Conservation (phyloP, 768 basidiomycete genomes). For the Mycena galopus region DNA sequence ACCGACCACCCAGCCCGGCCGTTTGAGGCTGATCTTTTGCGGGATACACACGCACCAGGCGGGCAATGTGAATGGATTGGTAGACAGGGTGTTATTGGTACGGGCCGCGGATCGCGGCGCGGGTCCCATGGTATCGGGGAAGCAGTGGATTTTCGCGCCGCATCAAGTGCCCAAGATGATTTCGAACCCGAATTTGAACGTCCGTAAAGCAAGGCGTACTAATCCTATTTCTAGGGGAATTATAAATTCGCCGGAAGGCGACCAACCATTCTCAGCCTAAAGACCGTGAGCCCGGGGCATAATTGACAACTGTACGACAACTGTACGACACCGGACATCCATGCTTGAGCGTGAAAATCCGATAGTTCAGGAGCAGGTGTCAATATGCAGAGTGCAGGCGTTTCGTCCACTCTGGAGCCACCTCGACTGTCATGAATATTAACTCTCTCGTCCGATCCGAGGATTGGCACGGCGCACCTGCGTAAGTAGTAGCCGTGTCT, state of each 20-base stretch:
- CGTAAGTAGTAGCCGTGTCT: background rate
- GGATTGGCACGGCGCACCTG: background rate
- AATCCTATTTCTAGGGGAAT: background rate
- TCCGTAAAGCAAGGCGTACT: background rate
- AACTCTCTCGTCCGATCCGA: background rate
- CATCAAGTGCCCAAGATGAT: too few species aligned
- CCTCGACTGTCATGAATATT: background rate
- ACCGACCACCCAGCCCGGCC: too few species aligned
- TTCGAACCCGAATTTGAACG: too few species aligned
- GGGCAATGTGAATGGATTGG: too few species aligned
- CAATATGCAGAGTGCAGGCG: background rate
- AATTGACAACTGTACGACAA: background rate
- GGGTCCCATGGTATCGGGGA: too few species aligned
- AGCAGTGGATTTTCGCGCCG: background rate
- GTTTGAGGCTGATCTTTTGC: too few species aligned
- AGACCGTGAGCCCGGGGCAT: background rate
- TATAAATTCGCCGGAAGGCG: conserved; percentile 1
- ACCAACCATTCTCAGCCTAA: background rate
- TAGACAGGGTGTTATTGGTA: too few species aligned
- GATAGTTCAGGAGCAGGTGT: background rate
- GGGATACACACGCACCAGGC: too few species aligned
- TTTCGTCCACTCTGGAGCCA: background rate
- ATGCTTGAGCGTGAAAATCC: background rate
- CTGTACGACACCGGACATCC: background rate
- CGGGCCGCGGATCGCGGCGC: too few species aligned